Base-by-base conservation (phyloP, 176 grass and related monocot species). In the Eragrostis nindensis region DNA sequence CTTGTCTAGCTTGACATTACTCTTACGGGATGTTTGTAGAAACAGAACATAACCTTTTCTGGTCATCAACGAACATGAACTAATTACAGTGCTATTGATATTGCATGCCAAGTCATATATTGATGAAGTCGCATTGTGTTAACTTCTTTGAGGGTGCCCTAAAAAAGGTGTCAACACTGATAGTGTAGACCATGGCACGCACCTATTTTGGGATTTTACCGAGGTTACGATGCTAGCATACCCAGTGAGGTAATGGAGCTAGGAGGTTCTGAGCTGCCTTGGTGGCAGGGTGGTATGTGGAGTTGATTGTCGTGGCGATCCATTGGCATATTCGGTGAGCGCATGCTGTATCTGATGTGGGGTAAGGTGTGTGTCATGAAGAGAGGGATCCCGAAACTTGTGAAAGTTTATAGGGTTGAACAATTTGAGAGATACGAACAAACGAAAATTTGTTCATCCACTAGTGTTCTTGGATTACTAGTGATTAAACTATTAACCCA, bases 91-190 rank as follows among this genome's bases (percentile, higher is more conserved):
- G 61, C 48, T 40, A 21, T 36, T 41, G 18, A 79, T 44, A 17
- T 30, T 50, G 8, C 8, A 36, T 69, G 55, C 55, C 49, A 46
- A 70, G 61, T 69, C 11, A 24, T 53, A 62, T 72, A 30, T 59
- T 17, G 73, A 73, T 42, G 11, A 66, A 44, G 73, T 18, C 18
- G 16, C 38, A 84, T 32, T 27, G 40, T 10, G 26, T 42, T 83
- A 66, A 8, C 38, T 72, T n/a, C 21, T 32, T 30, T 24, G 17
- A 16, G 19, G 26, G 36, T 78, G 17, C 41, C 8, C 21, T 14
- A 22, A 0, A 30, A 24, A 13, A 49, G 11, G 43, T 2, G 1
- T 9, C 30, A 12, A 48, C 43, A 30, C 41, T 64, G 25, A 41
- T 63, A 21, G 42, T 11, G 11, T 10, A 48, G 25, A 47, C 26